Base-by-base conservation (phyloP, 2,329 filamentous ascomycete species). In the Venturia carpophila region DNA sequence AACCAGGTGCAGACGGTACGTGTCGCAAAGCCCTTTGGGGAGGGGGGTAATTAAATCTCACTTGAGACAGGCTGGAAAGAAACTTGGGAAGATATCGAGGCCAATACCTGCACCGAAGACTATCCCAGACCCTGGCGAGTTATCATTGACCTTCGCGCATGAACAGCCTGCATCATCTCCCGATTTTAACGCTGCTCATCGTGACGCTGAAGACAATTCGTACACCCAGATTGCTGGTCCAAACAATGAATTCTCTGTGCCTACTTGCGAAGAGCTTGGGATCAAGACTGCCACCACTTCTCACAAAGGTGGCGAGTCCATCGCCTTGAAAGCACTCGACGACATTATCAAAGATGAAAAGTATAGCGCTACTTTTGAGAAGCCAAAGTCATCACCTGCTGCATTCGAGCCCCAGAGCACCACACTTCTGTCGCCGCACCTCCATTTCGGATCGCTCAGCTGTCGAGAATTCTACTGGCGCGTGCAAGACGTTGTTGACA, bases 391-490 rank as follows among this genome's bases (percentile, higher is more conserved):
- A 0, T 89, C 86, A 43, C 89, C 89, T 0, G 88, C 89, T 1
- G 87, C 84, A 2, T 91, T 92, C 69, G 82, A 85, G 45, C 89
- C 88, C 0, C 87, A 88, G 71, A 83, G 87, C 0, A 92, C 89
- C 0, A 91, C 88, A 0, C 78, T 92, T 0, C 80, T 92, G 7
- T 90, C 87, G 0, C 88, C 89, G 0, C 85, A 89, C 71, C 74
- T 91, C 64, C 89, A 92, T 73, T 92, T 92, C 67, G 89, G 89
- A 30, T 83, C 85, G 13, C 78, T 92, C 10, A 87, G 84, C n/a
- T 80, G 85, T 11, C 82, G 89, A 1, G 82, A 87, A 64, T 88
- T 92, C 73, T 92, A 89, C 75, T 90, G 88, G 84, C 81, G 83
- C 30, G 85, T 85, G 0, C 82, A 86, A 71, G 84, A 86, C 34